Base-by-base conservation (phyloP, 1,139 yeast species). In the Zygoascus sp. region DNA sequence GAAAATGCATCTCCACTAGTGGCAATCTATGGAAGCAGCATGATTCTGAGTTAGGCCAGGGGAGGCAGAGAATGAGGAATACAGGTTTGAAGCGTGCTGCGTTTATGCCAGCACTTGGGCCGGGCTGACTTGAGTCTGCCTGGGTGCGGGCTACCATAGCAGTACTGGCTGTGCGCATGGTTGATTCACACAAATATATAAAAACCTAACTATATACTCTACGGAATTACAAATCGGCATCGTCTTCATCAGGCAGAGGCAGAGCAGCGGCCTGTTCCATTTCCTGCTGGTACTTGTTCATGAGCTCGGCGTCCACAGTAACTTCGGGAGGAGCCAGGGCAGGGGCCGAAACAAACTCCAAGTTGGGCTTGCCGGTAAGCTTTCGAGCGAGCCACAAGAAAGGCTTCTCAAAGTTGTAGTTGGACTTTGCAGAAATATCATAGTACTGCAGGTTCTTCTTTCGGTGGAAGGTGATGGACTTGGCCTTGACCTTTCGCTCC, bases 281-380 rank as follows among this genome's bases (percentile, higher is more conserved):
- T 78, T 94, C 98, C 70, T 88, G 94, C 80, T 92, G 97, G 79
- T 92, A 94, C 76, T 90, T 88, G 76, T 81, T 83, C 97, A 94
- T 88, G 76, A 92, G 81, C 63, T 83, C 92, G 62, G 88, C 86
- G 68, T 94, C 98, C 64, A 94, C 97, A 69, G 82, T 85, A 61
- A 92, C 97, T 80, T 94, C 98, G 67, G 99, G 98, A 65, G 99
- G 98, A 68, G 97, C 97, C 74, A 94, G 82, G 59, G 98, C 98
- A 62, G 98, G 98, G 54, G 98, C 86, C 62, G 95, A 97, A 62
- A 94, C 98, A 67, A 94, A 94, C 76, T 94, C 98, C 68, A 94
- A 83, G 73, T 85, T 88, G 56, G 97, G 92, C 81, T 89, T 88
- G 73, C 98, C 99, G 60, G 90, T 96, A 68, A 94, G 81, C 78